Percentiles rank a stretch among this genome's conserved stretches.
Conservation (phyloP, 202 grass and related monocot species). For the Elaeis oleifera region DNA sequence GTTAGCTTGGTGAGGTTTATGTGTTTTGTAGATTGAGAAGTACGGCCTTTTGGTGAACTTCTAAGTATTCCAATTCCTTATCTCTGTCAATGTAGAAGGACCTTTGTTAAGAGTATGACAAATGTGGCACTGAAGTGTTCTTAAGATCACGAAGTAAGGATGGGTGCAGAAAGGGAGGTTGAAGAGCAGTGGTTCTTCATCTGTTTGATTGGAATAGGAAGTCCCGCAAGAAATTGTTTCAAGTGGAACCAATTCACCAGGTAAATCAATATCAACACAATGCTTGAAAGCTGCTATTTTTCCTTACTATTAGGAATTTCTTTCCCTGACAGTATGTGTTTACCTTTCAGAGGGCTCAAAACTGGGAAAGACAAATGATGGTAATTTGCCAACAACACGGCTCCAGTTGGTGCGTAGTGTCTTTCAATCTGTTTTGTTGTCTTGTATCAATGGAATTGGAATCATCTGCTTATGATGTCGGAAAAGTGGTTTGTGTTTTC, state of each 20-base stretch:
- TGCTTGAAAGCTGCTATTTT: background rate
- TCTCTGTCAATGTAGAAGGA: too few relatives aligned
- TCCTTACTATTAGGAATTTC: background rate
- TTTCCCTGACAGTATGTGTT: background rate
- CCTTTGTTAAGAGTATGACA: too few relatives aligned
- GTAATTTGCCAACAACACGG: constrained; percentile 37
- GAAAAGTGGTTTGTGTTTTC: constrained; percentile 6
- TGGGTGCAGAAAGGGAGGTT: constrained; percentile 52
- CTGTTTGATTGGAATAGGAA: constrained; percentile 81
- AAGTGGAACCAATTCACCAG: constrained; percentile 34
- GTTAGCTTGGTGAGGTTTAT: too few relatives aligned
- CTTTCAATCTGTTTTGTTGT: background rate
- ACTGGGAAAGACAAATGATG: constrained; percentile 52
- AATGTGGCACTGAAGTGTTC: background rate
- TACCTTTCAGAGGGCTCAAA: constrained; percentile 49
- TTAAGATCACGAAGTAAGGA: constrained; percentile 15
- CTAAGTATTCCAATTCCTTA: too few relatives aligned
- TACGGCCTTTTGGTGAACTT: too few relatives aligned
- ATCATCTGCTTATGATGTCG: background rate
- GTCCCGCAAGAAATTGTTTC: constrained; percentile 85
- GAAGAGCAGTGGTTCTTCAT: constrained; percentile 49
- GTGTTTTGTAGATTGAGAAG: too few relatives aligned
- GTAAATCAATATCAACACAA: constrained; percentile 25
- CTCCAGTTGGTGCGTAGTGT: constrained; percentile 47
- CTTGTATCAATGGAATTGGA: too few relatives aligned